These are phyloP conservation scores for Debaryomycetaceae sp. DNA, from an alignment of 1,139 yeast species.

Conservation along the genomic window DNA sequence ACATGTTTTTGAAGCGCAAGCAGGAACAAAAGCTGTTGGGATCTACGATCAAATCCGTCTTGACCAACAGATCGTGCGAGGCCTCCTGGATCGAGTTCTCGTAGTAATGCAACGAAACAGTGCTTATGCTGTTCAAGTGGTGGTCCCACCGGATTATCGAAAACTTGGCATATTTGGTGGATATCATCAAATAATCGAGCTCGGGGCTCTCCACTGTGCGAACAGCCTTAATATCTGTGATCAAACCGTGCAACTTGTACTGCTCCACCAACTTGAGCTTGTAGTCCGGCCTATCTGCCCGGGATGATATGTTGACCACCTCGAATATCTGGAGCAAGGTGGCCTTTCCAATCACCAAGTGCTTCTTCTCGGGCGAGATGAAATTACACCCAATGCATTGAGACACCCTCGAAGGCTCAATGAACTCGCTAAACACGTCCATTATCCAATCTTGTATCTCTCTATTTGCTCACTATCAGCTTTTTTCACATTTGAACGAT, in stretches of 20 bases:
- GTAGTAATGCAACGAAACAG: constrained; percentile 83
- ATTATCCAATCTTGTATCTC: constrained; percentile 26
- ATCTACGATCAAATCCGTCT: constrained; percentile 58
- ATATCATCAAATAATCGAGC: constrained; percentile 60
- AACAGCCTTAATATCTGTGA: constrained; percentile 56
- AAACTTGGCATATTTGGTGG: constrained; percentile 74
- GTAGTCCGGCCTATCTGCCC: constrained; percentile 19
- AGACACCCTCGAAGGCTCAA: constrained; percentile 74
- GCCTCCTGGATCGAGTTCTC: constrained; percentile 61
- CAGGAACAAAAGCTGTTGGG: constrained; percentile 63
- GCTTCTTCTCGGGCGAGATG: constrained; percentile 45
- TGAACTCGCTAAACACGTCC: constrained; percentile 81
- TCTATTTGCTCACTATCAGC: neutral
- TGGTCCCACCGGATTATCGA: constrained; percentile 75
- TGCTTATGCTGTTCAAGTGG: constrained; percentile 47
- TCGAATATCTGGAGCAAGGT: constrained; percentile 68
- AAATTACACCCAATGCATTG: constrained; percentile 63
- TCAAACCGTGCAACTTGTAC: constrained; percentile 67
- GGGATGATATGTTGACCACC: constrained; percentile 21
- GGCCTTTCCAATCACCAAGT: constrained; percentile 70
- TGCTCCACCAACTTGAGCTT: constrained; percentile 58
- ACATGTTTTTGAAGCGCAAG: constrained; percentile 63
- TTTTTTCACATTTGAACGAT: neutral
- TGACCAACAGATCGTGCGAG: constrained; percentile 44
- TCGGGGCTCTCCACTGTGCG: constrained; percentile 47